Conservation (phyloP, 768 basidiomycete species). For the Nidularia pulvinata region DNA sequence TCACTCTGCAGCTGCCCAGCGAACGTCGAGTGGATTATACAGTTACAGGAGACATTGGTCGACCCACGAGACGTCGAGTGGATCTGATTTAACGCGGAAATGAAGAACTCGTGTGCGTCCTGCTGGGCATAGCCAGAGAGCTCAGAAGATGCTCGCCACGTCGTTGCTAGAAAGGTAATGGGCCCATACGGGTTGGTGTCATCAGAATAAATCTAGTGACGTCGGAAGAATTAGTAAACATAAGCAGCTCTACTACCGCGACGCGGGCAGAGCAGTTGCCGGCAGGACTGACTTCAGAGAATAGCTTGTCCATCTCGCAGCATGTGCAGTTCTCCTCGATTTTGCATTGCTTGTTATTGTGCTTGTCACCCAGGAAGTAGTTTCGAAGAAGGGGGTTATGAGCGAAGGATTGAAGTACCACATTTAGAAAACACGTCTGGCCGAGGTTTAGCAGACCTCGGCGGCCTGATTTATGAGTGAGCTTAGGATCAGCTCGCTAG, state of each 20-base stretch:
- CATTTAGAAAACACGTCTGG: slow-evolving; percentile 94
- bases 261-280: background rate
- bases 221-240: background rate
- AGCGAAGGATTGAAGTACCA: slow-evolving; percentile 84
- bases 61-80: slow-evolving; percentile 77
- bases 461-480: slow-evolving; percentile 46
- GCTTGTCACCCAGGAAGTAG: slow-evolving; percentile 90
- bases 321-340: slow-evolving; percentile 72
- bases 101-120: slow-evolving; percentile 91
- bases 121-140: slow-evolving; percentile 93
- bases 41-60: slow-evolving; percentile 82
- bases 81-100: slow-evolving; percentile 83
- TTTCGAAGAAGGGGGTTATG: slow-evolving; percentile 90
- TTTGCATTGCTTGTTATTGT: slow-evolving; percentile 75
- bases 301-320: slow-evolving; percentile 92
- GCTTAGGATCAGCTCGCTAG: background rate
- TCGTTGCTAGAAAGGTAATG: slow-evolving; percentile 77
- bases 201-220: slow-evolving; percentile 50
- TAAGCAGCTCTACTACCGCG: background rate
- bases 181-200: slow-evolving; percentile 75
- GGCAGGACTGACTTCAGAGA: slow-evolving; percentile 53
- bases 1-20: slow-evolving; percentile 87
- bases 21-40: slow-evolving; percentile 91
- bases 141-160: slow-evolving; percentile 81
- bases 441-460: slow-evolving; percentile 87